Conservation (phyloP, 169 alveolate genomes). For the Eimeria falciformis region DNA sequence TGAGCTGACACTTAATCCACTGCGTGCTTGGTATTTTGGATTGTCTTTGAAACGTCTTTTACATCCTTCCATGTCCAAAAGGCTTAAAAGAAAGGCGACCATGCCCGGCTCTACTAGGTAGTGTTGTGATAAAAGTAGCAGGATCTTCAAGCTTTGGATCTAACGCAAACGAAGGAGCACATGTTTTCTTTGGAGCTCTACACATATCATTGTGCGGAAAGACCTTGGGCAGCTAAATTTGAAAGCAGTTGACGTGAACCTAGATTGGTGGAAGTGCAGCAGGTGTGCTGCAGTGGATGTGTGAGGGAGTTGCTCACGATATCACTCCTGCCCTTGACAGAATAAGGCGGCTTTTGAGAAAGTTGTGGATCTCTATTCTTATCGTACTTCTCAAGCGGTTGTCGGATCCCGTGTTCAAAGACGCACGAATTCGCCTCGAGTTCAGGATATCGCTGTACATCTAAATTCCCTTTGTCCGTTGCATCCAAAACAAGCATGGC, state of each 20-base stretch:
- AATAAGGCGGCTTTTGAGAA: neutral
- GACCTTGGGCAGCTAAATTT: no score
- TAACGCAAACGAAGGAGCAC: neutral
- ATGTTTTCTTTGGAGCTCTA: neutral
- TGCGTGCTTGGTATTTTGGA: neutral
- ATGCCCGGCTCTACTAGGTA: slow-evolving; percentile 17
- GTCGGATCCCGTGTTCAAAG: neutral
- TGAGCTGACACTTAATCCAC: neutral
- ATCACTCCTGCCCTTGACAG: neutral
- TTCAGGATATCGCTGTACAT: neutral
- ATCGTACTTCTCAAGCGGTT: no score
- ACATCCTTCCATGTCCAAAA: slow-evolving; percentile 12
- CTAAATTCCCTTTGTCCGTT: neutral
- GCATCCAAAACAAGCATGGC: neutral
- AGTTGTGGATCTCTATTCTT: no score
- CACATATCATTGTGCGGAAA: no score
- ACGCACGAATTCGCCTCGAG: slow-evolving; percentile 48
- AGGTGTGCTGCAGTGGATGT: neutral
- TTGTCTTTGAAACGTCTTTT: neutral
- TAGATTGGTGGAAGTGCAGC: neutral
- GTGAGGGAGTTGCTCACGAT: slow-evolving; percentile 21
- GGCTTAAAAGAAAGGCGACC: slow-evolving; percentile 42
- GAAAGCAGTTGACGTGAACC: neutral
- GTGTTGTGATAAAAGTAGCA: slow-evolving; percentile 20
- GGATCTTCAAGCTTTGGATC: neutral